Base-by-base conservation (phyloP, 2,329 filamentous ascomycete species). In the Epichloe bromicola region DNA sequence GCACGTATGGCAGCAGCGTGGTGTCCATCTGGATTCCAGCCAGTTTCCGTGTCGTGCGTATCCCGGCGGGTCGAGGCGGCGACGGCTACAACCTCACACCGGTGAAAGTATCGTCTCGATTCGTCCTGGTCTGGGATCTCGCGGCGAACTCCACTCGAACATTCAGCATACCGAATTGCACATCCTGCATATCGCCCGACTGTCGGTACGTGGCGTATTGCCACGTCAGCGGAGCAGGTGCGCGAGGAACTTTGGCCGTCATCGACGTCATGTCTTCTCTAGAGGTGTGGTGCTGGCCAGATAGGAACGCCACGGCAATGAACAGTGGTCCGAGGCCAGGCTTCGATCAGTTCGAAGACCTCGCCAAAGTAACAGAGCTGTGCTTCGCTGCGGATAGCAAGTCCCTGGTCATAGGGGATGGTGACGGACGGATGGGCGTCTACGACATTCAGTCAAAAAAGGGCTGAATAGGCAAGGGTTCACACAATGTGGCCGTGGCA, bases 21-120 rank as follows among this genome's bases (percentile, higher is more conserved):
- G 65, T 70, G 1, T 70, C 67, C 7, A 66, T 70, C 26, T 71
- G 68, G 68, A 67, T 70, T 44, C 66, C 67, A 0, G 66, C 68
- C 4, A 61, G 56, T 33, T 69, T 67, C 54, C 63, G 62, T 14
- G 63, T 65, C 11, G 58, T 69, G 7, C 60, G 62, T 1, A 58
- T 60, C 8, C 55, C 62, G 3, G 57, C 58, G 3, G 46, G 58
- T 2, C 58, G 58, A 2, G 61, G 62, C 2, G 54, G 53, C 1
- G 30, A 48, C 1, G 63, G 61, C n/a, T 70, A 59, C 54, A 67
- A 68, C 47, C 61, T 71, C 1, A 58, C 58, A 1, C 65, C 65
- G 1, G 60, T 63, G 0, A 20, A 56, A 1, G 67, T 70, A 3
- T 57, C 61, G 1, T 60, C 59, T 49, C 62, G 67, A 0, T 60